Evolutionary conservation across 208 protist species (phyloP).

Genomic region (Wallacemonas sp.): DNA sequence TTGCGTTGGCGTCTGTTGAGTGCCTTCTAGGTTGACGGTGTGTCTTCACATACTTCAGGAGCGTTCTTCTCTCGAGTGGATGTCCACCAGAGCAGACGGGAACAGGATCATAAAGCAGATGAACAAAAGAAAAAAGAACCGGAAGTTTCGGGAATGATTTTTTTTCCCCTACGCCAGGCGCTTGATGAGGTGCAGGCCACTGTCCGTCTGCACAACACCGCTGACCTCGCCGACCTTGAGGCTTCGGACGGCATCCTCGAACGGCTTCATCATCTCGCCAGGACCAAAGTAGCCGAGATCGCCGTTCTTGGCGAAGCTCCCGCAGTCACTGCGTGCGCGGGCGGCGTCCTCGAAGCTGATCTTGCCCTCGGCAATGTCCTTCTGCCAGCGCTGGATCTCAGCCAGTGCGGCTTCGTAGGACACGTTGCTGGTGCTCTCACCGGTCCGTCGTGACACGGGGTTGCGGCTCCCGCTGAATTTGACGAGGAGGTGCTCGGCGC

Average conservation of each 20-base stretch:
- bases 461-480: constrained; percentile 91
- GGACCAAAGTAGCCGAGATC: constrained; percentile 89
- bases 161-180: constrained; percentile 57
- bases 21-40: too few relatives aligned
- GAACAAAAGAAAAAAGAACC: constrained; percentile 16
- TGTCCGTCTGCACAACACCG: constrained; percentile 85
- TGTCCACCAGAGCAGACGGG: neutral
- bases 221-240: constrained; percentile 87
- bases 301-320: constrained; percentile 73
- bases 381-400: constrained; percentile 76
- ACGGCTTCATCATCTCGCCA: constrained; percentile 94
- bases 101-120: neutral
- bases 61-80: too few relatives aligned
- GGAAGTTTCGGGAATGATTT: neutral
- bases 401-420: constrained; percentile 69
- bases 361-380: constrained; percentile 62
- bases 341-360: constrained; percentile 87
- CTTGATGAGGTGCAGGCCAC: constrained; percentile 92
- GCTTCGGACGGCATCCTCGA: constrained; percentile 86
- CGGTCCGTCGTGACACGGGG: constrained; percentile 85
- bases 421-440: constrained; percentile 51
- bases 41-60: too few relatives aligned
- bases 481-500: constrained; percentile 86
- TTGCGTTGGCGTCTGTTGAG: too few relatives aligned
- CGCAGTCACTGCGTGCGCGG: constrained; percentile 87